Percentiles rank a stretch among this genome's conserved stretches.
These are phyloP conservation scores for Mycena chlorophos DNA, from an alignment of 768 basidiomycete genomes.

Conservation along the genomic window DNA sequence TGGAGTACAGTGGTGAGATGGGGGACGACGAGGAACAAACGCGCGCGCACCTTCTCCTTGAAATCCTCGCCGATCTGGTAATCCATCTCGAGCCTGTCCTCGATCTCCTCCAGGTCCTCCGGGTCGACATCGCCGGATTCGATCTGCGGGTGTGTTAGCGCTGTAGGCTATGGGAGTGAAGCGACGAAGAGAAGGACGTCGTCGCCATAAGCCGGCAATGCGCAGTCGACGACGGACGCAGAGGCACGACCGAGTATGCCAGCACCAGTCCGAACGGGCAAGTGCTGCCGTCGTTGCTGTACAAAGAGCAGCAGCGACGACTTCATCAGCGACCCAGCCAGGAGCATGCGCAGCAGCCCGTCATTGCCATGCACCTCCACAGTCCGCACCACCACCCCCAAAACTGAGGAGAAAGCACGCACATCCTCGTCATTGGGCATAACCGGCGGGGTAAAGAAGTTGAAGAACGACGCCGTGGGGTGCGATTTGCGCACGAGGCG, in stretches of 20 bases:
- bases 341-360: too few species aligned
- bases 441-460: constrained; percentile 66
- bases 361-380: too few species aligned
- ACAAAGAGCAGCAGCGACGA: too few species aligned
- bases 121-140: constrained; percentile 76
- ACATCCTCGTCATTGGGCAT: constrained; percentile 22
- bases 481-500: constrained; percentile 83
- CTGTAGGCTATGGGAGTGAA: constrained; percentile 67
- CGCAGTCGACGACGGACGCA: too few species aligned
- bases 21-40: not conserved
- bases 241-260: too few species aligned
- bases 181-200: constrained; percentile 49
- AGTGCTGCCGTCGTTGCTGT: too few species aligned
- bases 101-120: constrained; percentile 85
- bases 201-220: too few species aligned
- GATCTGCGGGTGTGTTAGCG: constrained; percentile 50
- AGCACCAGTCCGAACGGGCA: too few species aligned
- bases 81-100: constrained; percentile 92
- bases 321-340: too few species aligned
- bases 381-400: too few species aligned
- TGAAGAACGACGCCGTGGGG: constrained; percentile 96
- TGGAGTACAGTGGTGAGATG: not conserved
- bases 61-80: constrained; percentile 98
- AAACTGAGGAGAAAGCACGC: not conserved
- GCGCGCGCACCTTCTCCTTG: constrained; percentile 80